phyloP scores from a whole-genome alignment of 805 yeast genomes.

The Alloascoidea hylecoeti region DNA sequence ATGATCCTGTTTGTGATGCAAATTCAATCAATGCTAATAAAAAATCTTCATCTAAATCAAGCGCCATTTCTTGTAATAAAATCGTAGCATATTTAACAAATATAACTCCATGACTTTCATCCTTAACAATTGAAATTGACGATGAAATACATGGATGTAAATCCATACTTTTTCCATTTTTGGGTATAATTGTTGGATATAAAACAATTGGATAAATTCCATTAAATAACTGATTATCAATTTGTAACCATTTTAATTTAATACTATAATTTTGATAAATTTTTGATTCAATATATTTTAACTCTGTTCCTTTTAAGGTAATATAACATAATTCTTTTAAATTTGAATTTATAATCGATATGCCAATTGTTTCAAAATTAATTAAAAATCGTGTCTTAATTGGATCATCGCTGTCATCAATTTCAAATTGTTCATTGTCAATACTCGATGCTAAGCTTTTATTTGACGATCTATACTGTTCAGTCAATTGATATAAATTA shows the following conservation, averaged over 20 bases:
- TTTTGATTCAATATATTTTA: slow-evolving; percentile 73
- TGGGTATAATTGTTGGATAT: slow-evolving; percentile 85
- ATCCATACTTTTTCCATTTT: slow-evolving; percentile 69
- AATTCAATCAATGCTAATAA: slow-evolving; percentile 71
- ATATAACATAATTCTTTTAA: slow-evolving; percentile 71
- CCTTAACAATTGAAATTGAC: slow-evolving; percentile 71
- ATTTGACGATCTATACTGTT: slow-evolving; percentile 8
- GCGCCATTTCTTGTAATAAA: slow-evolving; percentile 77
- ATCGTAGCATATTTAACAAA: slow-evolving; percentile 86
- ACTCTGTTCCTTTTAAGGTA: slow-evolving; percentile 70
- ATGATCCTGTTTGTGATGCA: slow-evolving; percentile 66
- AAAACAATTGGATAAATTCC: slow-evolving; percentile 77
- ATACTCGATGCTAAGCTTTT: slow-evolving; percentile 8
- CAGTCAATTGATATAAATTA: slow-evolving; percentile 55
- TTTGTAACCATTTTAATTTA: slow-evolving; percentile 87
- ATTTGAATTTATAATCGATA: slow-evolving; percentile 64
- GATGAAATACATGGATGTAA: slow-evolving; percentile 87
- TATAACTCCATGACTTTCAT: slow-evolving; percentile 78
- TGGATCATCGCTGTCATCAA: slow-evolving; percentile 34
- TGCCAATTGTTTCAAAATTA: slow-evolving; percentile 65
- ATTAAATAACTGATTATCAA: slow-evolving; percentile 85
- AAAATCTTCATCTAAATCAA: slow-evolving; percentile 92
- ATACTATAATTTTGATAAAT: slow-evolving; percentile 66
- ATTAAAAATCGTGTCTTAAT: slow-evolving; percentile 39
- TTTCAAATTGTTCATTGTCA: slow-evolving; percentile 13